Conservation (phyloP, 2,329 filamentous ascomycete genomes). For the Fusarium sublunatum region DNA sequence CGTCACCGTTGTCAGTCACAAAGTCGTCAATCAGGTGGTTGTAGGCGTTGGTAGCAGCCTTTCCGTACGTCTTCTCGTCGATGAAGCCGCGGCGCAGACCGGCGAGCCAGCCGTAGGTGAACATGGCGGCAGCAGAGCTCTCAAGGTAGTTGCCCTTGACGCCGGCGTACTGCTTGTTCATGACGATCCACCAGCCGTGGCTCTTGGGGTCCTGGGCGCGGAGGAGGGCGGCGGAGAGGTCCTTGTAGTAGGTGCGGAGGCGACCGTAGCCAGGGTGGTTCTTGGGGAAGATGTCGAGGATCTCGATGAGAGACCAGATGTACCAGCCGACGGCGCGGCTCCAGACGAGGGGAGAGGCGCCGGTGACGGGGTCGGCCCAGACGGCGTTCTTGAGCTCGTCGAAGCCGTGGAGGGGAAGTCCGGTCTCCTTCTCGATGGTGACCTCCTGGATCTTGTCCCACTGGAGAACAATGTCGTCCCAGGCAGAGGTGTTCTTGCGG, state of each 20-base stretch:
- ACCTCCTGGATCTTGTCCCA: constrained; percentile 58
- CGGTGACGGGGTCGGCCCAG: constrained; percentile 63
- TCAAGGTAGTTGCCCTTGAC: constrained; percentile 69
- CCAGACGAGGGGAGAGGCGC: constrained; percentile 65
- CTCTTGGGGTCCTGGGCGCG: constrained; percentile 54
- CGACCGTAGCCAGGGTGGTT: constrained; percentile 51
- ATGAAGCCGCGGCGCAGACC: constrained; percentile 51
- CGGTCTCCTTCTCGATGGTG: constrained; percentile 52
- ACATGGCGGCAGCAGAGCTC: constrained; percentile 69
- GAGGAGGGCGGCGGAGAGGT: constrained; percentile 41
- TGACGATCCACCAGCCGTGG: constrained; percentile 69
- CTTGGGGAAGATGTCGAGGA: constrained; percentile 59
- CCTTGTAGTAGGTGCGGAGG: constrained; percentile 51
- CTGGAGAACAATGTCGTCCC: constrained; percentile 59
- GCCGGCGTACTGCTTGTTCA: constrained; percentile 61
- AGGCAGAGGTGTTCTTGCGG: constrained; percentile 53
- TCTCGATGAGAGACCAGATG: constrained; percentile 62
- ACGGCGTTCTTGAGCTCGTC: constrained; percentile 60
- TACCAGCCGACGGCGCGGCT: constrained; percentile 67
- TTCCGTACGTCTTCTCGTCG: constrained; percentile 33
- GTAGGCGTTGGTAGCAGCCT: constrained; percentile 45
- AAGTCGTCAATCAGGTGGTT: constrained; percentile 56
- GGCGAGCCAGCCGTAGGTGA: constrained; percentile 63
- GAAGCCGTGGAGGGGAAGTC: constrained; percentile 65
- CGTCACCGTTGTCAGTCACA: constrained; percentile 59